Conservation (phyloP, 495 filamentous ascomycete species). For the Pseudevernia furfuracea region DNA sequence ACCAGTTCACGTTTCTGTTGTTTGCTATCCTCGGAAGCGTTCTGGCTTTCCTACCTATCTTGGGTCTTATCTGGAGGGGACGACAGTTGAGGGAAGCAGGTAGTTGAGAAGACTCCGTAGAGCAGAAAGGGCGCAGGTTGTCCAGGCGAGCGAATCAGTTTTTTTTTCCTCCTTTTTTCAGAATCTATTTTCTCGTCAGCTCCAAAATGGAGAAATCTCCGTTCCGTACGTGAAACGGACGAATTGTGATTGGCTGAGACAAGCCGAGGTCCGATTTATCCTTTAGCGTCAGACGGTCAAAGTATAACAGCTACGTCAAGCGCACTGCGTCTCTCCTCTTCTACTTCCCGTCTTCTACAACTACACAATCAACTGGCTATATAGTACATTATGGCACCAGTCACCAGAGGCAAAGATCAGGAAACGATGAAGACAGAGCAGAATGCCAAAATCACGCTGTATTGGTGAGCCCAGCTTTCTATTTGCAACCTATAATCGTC, state of each 20-base stretch:
- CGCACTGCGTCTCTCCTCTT: neutral
- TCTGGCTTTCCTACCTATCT: neutral
- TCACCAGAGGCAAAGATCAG: slow-evolving; percentile 21
- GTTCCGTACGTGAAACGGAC: no score
- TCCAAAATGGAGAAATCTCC: neutral
- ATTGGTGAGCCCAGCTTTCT: slow-evolving; percentile 49
- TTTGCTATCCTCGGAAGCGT: neutral
- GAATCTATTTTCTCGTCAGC: no score
- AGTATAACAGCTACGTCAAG: neutral
- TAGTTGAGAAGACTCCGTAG: neutral
- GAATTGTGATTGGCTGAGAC: slow-evolving; percentile 2
- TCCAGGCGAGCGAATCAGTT: neutral
- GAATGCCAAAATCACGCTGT: slow-evolving; percentile 61
- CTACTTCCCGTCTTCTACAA: neutral
- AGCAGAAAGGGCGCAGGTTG: neutral
- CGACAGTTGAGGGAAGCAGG: neutral
- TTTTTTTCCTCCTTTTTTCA: no score
- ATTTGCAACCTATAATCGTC: slow-evolving; percentile 1
- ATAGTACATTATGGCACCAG: slow-evolving; percentile 13
- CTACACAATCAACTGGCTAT: neutral
- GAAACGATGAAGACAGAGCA: slow-evolving; percentile 20
- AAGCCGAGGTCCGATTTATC: neutral
- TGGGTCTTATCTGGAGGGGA: neutral
- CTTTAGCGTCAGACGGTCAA: no score
- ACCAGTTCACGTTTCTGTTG: neutral